Evolutionary conservation across 1,139 yeast species (phyloP).

Genomic region (Sugiyamaella neomexicana): DNA sequence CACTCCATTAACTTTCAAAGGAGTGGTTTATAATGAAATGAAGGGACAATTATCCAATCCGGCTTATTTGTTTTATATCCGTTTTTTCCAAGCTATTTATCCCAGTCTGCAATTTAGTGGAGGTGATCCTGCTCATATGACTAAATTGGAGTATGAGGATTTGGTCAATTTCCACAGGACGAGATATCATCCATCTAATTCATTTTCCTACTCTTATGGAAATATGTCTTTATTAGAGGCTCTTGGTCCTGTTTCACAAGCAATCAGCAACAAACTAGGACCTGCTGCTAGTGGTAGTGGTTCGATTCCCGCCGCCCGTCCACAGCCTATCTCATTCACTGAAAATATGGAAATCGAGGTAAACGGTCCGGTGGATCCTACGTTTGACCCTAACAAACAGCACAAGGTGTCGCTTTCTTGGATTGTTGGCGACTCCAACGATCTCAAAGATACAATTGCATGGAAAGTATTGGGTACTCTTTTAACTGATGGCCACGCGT

Average conservation of each 20-base stretch:
- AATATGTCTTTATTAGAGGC: constrained; percentile 65
- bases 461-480: constrained; percentile 71
- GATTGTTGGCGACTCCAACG: constrained; percentile 75
- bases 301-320: constrained; percentile 23
- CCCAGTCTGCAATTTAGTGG: constrained; percentile 88
- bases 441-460: constrained; percentile 68
- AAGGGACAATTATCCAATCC: constrained; percentile 95
- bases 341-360: constrained; percentile 43
- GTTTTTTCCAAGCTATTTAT: constrained; percentile 81
- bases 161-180: constrained; percentile 69
- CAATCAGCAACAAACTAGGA: constrained; percentile 46
- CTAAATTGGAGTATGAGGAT: constrained; percentile 71
- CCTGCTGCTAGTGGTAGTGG: neutral
- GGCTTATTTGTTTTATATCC: constrained; percentile 78
- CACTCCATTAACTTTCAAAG: constrained; percentile 75
- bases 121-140: constrained; percentile 85
- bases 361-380: constrained; percentile 81
- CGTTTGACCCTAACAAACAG: constrained; percentile 71
- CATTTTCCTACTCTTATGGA: constrained; percentile 87
- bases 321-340: constrained; percentile 48
- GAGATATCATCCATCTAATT: constrained; percentile 88
- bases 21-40: constrained; percentile 98
- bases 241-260: constrained; percentile 55
- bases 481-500: constrained; percentile 86
- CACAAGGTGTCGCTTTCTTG: constrained; percentile 82